These are phyloP conservation scores for Myriosclerotinia duriaeana DNA, from an alignment of 2,329 filamentous ascomycete species.

Conservation along the genomic window DNA sequence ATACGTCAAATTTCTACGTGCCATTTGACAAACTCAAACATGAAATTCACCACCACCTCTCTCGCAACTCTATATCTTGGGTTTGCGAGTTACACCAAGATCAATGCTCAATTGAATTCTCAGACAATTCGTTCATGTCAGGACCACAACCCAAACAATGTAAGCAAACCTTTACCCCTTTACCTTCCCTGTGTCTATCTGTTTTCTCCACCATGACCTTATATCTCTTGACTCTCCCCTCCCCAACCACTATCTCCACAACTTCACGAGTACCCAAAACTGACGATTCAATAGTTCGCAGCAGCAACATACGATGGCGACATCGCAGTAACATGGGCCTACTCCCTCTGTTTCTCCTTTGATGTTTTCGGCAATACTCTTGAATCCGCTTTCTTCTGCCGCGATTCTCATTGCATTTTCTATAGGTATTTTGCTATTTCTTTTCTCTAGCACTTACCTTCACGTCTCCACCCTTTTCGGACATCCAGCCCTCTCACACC, in stretches of 20 bases:
- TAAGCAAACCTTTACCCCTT: neutral
- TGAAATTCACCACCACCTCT: neutral
- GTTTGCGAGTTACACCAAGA: neutral
- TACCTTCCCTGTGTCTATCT: neutral
- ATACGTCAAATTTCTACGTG: fast-evolving
- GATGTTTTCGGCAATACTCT: neutral
- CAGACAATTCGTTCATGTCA: neutral
- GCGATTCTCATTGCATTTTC: neutral
- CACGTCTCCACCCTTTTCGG: neutral
- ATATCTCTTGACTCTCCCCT: neutral
- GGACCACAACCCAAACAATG: neutral
- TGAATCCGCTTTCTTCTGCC: neutral
- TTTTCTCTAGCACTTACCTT: neutral
- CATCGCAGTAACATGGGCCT: neutral
- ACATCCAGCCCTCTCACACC: fast-evolving
- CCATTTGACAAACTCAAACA: neutral
- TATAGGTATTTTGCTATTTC: neutral
- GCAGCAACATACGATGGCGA: neutral
- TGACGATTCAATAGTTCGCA: neutral
- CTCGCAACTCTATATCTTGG: neutral
- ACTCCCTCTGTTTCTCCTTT: constrained; percentile 2
- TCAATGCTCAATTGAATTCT: neutral
- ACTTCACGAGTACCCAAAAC: neutral
- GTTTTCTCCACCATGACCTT: too few species aligned
- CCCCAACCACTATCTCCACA: too few species aligned